These are phyloP conservation scores for Hyaloscypha bicolor DNA, from an alignment of 495 filamentous ascomycete species.

Conservation along the genomic window DNA sequence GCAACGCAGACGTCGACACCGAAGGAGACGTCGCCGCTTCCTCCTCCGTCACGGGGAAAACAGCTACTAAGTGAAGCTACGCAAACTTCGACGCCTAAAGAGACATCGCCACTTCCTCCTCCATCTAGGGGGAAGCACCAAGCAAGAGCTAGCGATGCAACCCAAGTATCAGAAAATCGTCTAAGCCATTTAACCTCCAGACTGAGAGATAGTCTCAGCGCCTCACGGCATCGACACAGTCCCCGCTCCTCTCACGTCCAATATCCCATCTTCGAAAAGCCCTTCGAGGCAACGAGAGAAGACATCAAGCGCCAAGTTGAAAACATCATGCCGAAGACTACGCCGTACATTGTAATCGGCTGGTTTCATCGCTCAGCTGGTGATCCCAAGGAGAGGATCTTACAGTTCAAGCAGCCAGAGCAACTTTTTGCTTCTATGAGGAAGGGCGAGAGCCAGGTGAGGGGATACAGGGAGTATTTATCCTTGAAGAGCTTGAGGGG, in stretches of 20 bases:
- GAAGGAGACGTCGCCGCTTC: background rate
- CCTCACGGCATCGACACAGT: constrained; percentile 2
- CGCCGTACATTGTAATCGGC: constrained; percentile 26
- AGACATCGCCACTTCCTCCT: background rate
- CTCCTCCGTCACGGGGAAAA: background rate
- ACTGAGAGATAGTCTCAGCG: constrained; percentile 2
- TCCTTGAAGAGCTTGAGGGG: constrained; percentile 25
- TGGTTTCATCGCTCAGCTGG: constrained; percentile 20
- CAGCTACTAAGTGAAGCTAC: background rate
- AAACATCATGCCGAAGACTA: constrained; percentile 19
- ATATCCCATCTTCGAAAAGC: constrained; percentile 20
- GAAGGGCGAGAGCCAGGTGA: constrained; percentile 20
- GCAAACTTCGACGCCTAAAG: background rate
- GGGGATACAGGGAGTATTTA: constrained; percentile 15
- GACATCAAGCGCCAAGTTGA: constrained; percentile 27
- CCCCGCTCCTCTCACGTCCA: constrained; percentile 5
- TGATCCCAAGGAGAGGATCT: constrained; percentile 25
- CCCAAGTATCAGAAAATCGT: constrained; percentile 7
- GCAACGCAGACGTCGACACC: background rate
- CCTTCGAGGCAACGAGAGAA: constrained; percentile 18
- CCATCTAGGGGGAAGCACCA: background rate
- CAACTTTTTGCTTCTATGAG: constrained; percentile 24
- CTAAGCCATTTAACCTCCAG: background rate
- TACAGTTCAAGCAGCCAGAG: constrained; percentile 19
- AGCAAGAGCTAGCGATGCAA: constrained; percentile 3